A percentile compares a stretch with the other conserved stretches of the same genome.
These are phyloP conservation scores for Podospora pseudocomata DNA, from an alignment of 495 filamentous ascomycete genomes.

Conservation along the genomic window DNA sequence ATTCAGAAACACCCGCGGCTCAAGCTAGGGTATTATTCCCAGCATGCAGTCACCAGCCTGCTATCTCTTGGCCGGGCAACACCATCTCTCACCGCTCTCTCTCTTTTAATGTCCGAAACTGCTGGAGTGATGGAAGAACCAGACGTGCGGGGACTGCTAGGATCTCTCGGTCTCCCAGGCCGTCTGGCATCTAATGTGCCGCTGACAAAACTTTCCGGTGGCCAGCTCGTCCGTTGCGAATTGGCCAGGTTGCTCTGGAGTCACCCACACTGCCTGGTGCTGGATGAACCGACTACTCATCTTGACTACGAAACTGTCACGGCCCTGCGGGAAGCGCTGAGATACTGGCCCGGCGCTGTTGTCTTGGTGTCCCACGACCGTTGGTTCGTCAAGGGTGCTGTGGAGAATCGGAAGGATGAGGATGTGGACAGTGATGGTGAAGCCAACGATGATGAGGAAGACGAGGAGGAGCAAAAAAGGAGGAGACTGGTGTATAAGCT, in stretches of 20 bases:
- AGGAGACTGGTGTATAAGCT: conserved; percentile 59
- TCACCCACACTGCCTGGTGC: conserved; percentile 66
- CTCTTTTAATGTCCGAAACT: conserved; percentile 49
- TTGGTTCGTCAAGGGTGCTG: conserved; percentile 64
- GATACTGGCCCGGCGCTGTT: conserved; percentile 65
- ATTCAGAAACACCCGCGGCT: conserved; percentile 61
- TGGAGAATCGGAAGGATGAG: conserved; percentile 61
- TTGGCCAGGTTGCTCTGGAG: conserved; percentile 64
- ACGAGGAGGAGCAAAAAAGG: conserved; percentile 38
- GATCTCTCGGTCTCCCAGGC: conserved; percentile 62
- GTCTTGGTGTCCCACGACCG: conserved; percentile 74
- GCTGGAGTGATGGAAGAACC: conserved; percentile 54
- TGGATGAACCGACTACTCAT: conserved; percentile 86
- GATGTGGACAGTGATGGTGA: conserved; percentile 49
- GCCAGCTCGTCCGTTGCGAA: conserved; percentile 74
- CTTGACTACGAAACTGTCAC: conserved; percentile 73
- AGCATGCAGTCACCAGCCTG: conserved; percentile 68
- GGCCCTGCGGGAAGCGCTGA: conserved; percentile 62
- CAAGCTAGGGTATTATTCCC: conserved; percentile 70
- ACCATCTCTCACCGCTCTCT: conserved; percentile 57
- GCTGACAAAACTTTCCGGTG: conserved; percentile 64
- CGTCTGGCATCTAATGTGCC: conserved; percentile 66
- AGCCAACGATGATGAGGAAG: conserved; percentile 41
- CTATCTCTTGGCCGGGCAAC: conserved; percentile 44
- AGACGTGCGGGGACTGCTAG: conserved; percentile 57